phyloP scores from a whole-genome alignment of 2,329 filamentous ascomycete genomes.

The Phialocephala subalpina region DNA sequence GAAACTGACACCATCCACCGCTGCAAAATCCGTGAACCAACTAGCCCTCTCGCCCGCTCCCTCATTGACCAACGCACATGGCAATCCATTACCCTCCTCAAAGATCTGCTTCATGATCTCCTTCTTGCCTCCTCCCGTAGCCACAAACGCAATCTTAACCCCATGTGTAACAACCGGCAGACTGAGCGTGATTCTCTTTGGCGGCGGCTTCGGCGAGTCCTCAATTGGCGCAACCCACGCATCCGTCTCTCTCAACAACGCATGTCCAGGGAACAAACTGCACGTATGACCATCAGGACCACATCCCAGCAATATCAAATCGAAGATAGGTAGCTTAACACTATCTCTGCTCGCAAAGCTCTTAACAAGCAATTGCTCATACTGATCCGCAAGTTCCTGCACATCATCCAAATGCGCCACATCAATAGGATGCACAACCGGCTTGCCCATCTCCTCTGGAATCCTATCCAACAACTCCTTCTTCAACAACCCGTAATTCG shows the following conservation, averaged over 20 bases:
- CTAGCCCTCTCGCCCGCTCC: slow-evolving; percentile 84
- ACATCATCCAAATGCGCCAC: slow-evolving; percentile 71
- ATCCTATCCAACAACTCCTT: slow-evolving; percentile 89
- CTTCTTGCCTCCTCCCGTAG: slow-evolving; percentile 89
- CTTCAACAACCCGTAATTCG: slow-evolving; percentile 92
- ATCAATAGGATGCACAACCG: slow-evolving; percentile 83
- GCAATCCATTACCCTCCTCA: slow-evolving; percentile 76
- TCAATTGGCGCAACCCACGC: slow-evolving; percentile 94
- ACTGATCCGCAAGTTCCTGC: slow-evolving; percentile 92
- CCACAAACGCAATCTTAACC: slow-evolving; percentile 88
- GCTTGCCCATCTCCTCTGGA: slow-evolving; percentile 67
- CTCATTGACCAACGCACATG: slow-evolving; percentile 88
- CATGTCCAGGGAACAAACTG: slow-evolving; percentile 91
- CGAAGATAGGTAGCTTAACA: slow-evolving; percentile 93
- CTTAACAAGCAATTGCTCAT: slow-evolving; percentile 86
- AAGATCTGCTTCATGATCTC: slow-evolving; percentile 94
- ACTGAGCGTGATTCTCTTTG: slow-evolving; percentile 89
- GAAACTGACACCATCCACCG: slow-evolving; percentile 85
- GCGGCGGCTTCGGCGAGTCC: slow-evolving; percentile 94
- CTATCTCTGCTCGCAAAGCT: slow-evolving; percentile 92
- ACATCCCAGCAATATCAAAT: slow-evolving; percentile 90
- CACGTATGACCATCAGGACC: slow-evolving; percentile 98
- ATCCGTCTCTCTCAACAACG: slow-evolving; percentile 82
- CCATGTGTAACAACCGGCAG: slow-evolving; percentile 90
- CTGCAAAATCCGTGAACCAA: slow-evolving; percentile 92